These are phyloP conservation scores for Cymbopogon flexuosus DNA, from an alignment of 202 grass and related monocot genomes.

Conservation along the genomic window DNA sequence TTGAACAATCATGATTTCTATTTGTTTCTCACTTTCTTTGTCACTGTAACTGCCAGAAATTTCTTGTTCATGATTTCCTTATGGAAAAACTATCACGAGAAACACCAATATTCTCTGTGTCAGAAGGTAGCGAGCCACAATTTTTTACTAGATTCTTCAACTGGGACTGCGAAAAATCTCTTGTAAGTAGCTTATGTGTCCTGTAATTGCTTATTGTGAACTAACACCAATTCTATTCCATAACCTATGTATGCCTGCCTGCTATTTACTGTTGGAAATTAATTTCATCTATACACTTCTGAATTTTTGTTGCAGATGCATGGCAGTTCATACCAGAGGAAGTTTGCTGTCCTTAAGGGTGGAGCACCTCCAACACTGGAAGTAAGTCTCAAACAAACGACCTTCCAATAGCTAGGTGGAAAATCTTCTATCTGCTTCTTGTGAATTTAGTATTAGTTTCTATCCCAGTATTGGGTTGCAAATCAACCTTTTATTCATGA, in stretches of 20 bases:
- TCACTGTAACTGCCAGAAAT: constrained; percentile 49
- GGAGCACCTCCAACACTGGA: constrained; percentile 45
- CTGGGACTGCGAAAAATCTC: constrained; percentile 61
- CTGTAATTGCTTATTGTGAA: not conserved
- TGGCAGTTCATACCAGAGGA: constrained; percentile 96
- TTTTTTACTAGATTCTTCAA: constrained; percentile 65
- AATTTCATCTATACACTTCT: constrained; percentile 19
- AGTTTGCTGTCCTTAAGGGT: constrained; percentile 71
- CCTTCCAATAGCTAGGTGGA: not conserved
- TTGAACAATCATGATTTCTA: not conserved
- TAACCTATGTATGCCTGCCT: not conserved
- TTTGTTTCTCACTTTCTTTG: constrained; percentile 5
- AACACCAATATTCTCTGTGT: constrained; percentile 51
- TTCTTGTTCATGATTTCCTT: constrained; percentile 56
- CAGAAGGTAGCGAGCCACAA: constrained; percentile 61
- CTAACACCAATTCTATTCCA: not conserved
- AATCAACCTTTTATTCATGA: not conserved
- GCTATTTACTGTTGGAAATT: constrained; percentile 5
- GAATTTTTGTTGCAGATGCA: constrained; percentile 67
- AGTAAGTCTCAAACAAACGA: constrained; percentile 47
- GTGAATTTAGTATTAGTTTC: no score
- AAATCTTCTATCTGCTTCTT: not conserved
- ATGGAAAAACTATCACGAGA: constrained; percentile 60
- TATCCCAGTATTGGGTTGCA: not conserved
- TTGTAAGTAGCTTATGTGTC: constrained; percentile 40